Percentiles rank a stretch among this genome's conserved stretches.
Conservation (phyloP, 2,329 filamentous ascomycete genomes). For the Diaporthe humulicola region DNA sequence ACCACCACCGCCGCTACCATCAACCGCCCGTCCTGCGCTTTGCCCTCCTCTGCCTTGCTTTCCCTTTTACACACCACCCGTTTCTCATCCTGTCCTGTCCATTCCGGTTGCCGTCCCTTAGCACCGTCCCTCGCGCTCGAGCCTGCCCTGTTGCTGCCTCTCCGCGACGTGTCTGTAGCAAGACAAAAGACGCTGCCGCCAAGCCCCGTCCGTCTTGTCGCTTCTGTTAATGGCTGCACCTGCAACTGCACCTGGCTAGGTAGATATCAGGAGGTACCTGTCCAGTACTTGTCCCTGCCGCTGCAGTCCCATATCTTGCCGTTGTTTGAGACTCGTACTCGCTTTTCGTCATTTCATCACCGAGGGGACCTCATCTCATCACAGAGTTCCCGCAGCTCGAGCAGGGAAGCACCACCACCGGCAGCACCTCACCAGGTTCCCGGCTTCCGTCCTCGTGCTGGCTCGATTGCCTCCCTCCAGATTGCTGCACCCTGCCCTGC, state of each 20-base stretch:
- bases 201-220: background rate
- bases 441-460: slow-evolving; percentile 7
- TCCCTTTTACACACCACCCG: background rate
- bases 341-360: slow-evolving; percentile 22
- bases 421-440: slow-evolving; percentile 4
- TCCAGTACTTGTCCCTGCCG: slow-evolving; percentile 4
- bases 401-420: slow-evolving; percentile 16
- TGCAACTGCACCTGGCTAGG: background rate
- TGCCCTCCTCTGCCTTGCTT: background rate
- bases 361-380: slow-evolving; percentile 19
- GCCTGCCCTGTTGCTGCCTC: background rate
- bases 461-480: slow-evolving; percentile 12
- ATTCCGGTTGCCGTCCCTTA: background rate
- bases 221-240: slow-evolving; percentile 1
- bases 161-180: slow-evolving; percentile 19
- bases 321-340: slow-evolving; percentile 27
- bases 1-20: too few relatives aligned
- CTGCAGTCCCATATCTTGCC: slow-evolving; percentile 6
- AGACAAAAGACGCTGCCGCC: slow-evolving; percentile 13
- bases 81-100: slow-evolving; percentile 1
- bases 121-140: slow-evolving; percentile 8
- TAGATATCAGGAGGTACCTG: slow-evolving; percentile 18
- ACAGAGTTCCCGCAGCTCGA: slow-evolving; percentile 24
- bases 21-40: slow-evolving; percentile 3
- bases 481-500: background rate